A percentile compares a stretch with the other conserved stretches of the same genome.
Conservation (phyloP, 805 yeast genomes). For the Teunomyces kruisii region DNA sequence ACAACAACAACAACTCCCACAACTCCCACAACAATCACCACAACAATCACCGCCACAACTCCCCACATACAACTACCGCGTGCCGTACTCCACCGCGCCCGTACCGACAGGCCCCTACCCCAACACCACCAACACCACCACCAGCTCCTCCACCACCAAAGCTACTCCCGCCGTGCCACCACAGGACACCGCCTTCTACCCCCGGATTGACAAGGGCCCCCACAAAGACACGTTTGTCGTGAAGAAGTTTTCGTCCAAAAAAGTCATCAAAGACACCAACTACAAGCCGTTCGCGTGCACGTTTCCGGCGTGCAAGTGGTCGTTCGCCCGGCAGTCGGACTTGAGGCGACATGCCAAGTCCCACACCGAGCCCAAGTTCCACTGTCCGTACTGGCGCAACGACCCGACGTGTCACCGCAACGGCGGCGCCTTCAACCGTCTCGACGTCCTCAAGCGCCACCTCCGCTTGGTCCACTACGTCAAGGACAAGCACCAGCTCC, state of each 20-base stretch:
- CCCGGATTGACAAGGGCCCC: too few species aligned
- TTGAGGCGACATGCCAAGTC: conserved; percentile 66
- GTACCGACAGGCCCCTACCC: too few species aligned
- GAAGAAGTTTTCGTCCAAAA: conserved; percentile 6
- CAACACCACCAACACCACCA: too few species aligned
- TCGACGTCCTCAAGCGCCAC: conserved; percentile 76
- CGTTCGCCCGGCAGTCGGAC: conserved; percentile 69
- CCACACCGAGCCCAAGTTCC: conserved; percentile 63
- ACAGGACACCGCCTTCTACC: too few species aligned
- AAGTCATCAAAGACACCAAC: not conserved
- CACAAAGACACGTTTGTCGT: conserved; percentile 3
- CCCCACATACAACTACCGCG: too few species aligned
- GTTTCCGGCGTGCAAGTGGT: conserved; percentile 57
- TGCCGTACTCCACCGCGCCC: too few species aligned
- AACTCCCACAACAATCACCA: too few species aligned
- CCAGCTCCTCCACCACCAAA: too few species aligned
- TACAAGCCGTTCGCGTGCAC: conserved; percentile 41
- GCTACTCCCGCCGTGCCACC: too few species aligned
- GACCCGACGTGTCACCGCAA: conserved; percentile 74
- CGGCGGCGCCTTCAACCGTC: conserved; percentile 71
- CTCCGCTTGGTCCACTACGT: conserved; percentile 67
- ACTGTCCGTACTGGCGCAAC: conserved; percentile 70
- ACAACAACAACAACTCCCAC: not conserved
- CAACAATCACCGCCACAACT: too few species aligned
- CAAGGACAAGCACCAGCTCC: conserved; percentile 39